Conservation (phyloP, 1,139 yeast genomes). For the Yamadazyma sp. region DNA sequence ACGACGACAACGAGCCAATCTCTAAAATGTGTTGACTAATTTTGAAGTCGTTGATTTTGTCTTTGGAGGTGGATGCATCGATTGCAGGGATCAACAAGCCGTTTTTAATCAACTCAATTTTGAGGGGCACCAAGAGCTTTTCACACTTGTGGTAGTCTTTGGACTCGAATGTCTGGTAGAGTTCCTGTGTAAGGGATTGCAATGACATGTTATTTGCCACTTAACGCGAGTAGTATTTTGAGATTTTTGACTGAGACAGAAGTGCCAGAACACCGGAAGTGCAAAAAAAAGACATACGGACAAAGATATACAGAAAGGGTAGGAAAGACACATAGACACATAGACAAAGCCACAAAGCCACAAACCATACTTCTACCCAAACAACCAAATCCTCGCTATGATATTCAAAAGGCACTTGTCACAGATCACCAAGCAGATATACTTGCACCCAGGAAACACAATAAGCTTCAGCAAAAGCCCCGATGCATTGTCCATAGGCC, state of each 20-base stretch:
- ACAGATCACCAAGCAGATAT: conserved; percentile 15
- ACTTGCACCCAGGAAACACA: conserved; percentile 13
- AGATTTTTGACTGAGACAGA: not conserved
- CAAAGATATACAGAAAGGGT: not conserved
- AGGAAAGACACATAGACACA: not conserved
- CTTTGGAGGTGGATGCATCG: conserved; percentile 35
- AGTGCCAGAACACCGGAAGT: not conserved
- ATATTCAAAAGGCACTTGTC: conserved; percentile 5
- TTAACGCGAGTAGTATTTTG: too few relatives aligned
- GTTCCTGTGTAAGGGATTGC: conserved; percentile 60
- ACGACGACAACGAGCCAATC: conserved; percentile 78
- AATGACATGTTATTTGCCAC: conserved; percentile 34
- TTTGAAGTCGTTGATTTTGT: conserved; percentile 62
- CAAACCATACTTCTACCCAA: too few relatives aligned
- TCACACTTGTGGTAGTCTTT: conserved; percentile 64
- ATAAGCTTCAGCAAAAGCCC: conserved; percentile 14
- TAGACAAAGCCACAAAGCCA: not conserved
- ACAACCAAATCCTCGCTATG: not conserved
- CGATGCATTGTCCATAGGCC: conserved; percentile 12
- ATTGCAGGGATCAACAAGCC: conserved; percentile 72
- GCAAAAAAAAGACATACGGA: not conserved
- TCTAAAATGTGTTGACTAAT: conserved; percentile 83
- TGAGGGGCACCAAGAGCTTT: conserved; percentile 65
- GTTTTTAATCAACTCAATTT: conserved; percentile 75
- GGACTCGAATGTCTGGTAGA: conserved; percentile 61